These are phyloP conservation scores for Suillus alpinus DNA, from an alignment of 768 basidiomycete genomes.

Conservation along the genomic window DNA sequence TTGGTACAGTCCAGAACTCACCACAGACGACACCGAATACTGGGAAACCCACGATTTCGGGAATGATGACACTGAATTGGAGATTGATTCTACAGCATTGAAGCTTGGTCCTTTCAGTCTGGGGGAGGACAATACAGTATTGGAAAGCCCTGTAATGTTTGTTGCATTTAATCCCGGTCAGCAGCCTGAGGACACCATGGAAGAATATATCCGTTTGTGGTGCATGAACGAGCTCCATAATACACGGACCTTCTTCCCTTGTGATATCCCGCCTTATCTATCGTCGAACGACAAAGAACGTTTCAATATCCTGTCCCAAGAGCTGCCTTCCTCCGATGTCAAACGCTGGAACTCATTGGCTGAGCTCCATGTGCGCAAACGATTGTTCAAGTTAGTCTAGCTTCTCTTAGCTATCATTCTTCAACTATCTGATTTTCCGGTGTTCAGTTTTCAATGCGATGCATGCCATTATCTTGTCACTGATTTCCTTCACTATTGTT, in stretches of 20 bases:
- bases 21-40: not conserved
- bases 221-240: not conserved
- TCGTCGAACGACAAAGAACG: not conserved
- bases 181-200: not conserved
- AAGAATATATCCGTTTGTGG: not conserved
- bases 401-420: not conserved
- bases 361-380: not conserved
- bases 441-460: not conserved
- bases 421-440: not conserved
- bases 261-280: not conserved
- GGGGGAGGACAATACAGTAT: not conserved
- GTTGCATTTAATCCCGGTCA: not conserved
- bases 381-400: not conserved
- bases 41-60: not conserved
- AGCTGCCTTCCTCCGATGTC: not conserved
- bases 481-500: not conserved
- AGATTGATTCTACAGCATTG: not conserved
- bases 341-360: not conserved
- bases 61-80: not conserved
- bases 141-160: not conserved
- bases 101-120: not conserved
- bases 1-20: not conserved
- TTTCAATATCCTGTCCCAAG: not conserved
- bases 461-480: not conserved
- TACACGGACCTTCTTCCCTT: not conserved